Conservation (phyloP, 495 filamentous ascomycete species). For the Penicillium cataractarum region DNA sequence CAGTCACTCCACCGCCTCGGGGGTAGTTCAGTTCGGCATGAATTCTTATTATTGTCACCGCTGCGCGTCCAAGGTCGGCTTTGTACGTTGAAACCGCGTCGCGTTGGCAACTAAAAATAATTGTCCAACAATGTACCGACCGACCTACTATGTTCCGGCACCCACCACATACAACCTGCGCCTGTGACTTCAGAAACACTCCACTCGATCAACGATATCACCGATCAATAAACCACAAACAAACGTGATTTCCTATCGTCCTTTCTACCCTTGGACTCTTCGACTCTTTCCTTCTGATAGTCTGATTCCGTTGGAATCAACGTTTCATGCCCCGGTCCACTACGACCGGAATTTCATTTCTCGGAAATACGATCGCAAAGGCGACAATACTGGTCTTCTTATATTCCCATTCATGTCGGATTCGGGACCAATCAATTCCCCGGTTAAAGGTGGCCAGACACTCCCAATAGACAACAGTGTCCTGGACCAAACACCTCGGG, state of each 20-base stretch:
- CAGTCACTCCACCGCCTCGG: constrained; percentile 42
- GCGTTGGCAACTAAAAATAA: not conserved
- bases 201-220: not conserved
- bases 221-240: not conserved
- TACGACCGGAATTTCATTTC: not conserved
- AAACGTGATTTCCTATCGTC: not conserved
- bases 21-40: constrained; percentile 71
- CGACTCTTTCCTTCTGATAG: not conserved
- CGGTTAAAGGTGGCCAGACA: not conserved
- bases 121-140: not conserved
- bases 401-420: not conserved
- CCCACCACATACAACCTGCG: not conserved
- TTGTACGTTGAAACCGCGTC: constrained; percentile 55
- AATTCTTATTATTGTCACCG: constrained; percentile 81
- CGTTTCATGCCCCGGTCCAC: not conserved
- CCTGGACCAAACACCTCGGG: not conserved
- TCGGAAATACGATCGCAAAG: not conserved
- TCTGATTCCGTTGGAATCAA: not conserved
- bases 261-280: not conserved
- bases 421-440: not conserved
- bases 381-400: not conserved
- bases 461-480: not conserved
- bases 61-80: constrained; percentile 74
- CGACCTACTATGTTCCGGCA: not conserved
- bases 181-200: not conserved